Evolutionary conservation across 371 early-diverging fungal genomes (phyloP), one percentile per base, ranked within the genome.

Genomic region (Mortierella sp.): DNA sequence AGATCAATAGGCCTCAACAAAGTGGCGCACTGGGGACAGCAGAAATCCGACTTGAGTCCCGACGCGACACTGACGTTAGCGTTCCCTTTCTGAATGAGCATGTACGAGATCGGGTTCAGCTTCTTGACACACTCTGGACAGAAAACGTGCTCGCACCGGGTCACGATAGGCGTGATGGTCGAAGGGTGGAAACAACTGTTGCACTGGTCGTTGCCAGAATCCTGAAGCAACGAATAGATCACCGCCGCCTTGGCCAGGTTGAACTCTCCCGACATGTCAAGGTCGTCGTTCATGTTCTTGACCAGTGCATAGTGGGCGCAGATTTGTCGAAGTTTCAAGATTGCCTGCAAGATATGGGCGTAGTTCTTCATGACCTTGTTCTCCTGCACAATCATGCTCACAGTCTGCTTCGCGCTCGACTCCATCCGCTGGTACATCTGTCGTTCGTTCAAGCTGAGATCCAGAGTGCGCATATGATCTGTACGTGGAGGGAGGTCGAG

Each of bases 301-400:
- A 88, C 83, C 3, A 88, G 75, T 1, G 88, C 82, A 75, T 75
- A 88, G 54, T 88, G 88, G 18, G 88, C 88, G 29, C 88, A 88
- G 38, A 88, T 87, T 75, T 95, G 95, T 12, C 95, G 88, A 77
- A 95, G 79, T 73, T 92, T 81, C 75, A 93, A 72, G 51, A 95
- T 84, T 8, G 91, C 85, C 76, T 90, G 90, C 41, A 95, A 73
- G 44, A 95, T 83, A 63, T 91, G 89, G 21, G 91, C 92, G 74
- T 93, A 94, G 75, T 92, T 87, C 82, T 89, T 89, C 90, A 91
- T 90, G 70, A 92, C 91, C 48, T 82, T 89, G 60, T 91, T 90
- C 32, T 81, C 83, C 16, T 84, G 80, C 41, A 88, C 83, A 71
- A 90, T 81, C 63, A 81, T 74, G 54, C 88, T 55, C 78, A 90